phyloP scores from a whole-genome alignment of 1,139 yeast genomes.

The Kodamaea fungicola region DNA sequence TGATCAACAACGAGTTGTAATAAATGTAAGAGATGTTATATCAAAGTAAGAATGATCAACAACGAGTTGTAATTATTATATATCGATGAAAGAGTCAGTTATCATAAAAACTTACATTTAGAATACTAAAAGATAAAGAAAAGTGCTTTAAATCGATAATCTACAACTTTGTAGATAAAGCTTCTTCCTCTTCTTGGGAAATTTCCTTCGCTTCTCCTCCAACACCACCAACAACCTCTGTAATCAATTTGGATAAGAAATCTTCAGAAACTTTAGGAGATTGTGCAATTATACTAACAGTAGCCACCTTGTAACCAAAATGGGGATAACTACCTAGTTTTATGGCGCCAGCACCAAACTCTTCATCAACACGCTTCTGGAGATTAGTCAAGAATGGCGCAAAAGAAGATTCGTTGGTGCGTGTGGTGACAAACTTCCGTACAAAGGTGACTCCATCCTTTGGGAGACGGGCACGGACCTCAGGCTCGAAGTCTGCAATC shows the following conservation, averaged over 20 bases:
- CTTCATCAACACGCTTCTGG: slow-evolving; percentile 43
- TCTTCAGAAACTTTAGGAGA: slow-evolving; percentile 20
- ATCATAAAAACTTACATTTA: too few relatives aligned
- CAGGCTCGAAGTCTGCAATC: slow-evolving; percentile 29
- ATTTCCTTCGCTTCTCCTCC: slow-evolving; percentile 52
- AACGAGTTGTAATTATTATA: too few relatives aligned
- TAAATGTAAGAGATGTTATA: too few relatives aligned
- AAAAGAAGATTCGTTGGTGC: slow-evolving; percentile 58
- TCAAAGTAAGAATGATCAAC: too few relatives aligned
- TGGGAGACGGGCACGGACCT: slow-evolving; percentile 23
- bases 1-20: too few relatives aligned
- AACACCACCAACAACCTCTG: slow-evolving; percentile 41
- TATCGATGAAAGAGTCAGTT: too few relatives aligned
- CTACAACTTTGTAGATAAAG: slow-evolving; percentile 3
- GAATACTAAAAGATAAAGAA: too few relatives aligned
- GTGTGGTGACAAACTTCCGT: slow-evolving; percentile 63
- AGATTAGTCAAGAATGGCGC: slow-evolving; percentile 59
- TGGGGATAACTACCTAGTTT: slow-evolving; percentile 88
- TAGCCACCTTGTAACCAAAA: slow-evolving; percentile 55
- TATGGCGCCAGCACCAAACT: slow-evolving; percentile 35
- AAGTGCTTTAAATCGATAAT: not conserved
- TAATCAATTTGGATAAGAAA: slow-evolving; percentile 43
- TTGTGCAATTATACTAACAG: slow-evolving; percentile 68
- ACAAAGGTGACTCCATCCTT: slow-evolving; percentile 23
- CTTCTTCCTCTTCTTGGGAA: slow-evolving; percentile 51